These are phyloP conservation scores for Ichthyophthirius multifiliis DNA, from an alignment of 169 alveolate species.

Conservation along the genomic window DNA sequence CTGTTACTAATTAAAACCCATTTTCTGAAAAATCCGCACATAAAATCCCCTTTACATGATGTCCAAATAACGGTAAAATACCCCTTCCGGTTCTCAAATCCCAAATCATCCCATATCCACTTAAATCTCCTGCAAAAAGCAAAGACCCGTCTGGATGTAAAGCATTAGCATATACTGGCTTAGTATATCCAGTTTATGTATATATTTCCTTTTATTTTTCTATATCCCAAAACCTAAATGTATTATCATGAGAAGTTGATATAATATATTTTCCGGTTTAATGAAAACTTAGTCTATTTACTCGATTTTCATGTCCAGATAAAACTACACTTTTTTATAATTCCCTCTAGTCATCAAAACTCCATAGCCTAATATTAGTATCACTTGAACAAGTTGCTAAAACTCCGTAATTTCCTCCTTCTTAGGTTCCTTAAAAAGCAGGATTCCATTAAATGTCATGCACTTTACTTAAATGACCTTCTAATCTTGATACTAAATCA, in stretches of 20 bases:
- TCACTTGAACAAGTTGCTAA: constrained; percentile 78
- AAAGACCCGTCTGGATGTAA: constrained; percentile 91
- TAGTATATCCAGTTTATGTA: constrained; percentile 84
- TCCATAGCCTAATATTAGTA: constrained; percentile 71
- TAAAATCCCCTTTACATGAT: constrained; percentile 76
- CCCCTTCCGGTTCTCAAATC: constrained; percentile 88
- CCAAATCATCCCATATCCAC: constrained; percentile 87
- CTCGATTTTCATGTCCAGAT: constrained; percentile 78
- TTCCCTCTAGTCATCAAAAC: constrained; percentile 52
- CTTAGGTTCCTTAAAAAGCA: constrained; percentile 24
- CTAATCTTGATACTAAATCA: constrained; percentile 48
- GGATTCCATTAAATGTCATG: constrained; percentile 75
- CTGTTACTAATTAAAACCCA: constrained; percentile 82
- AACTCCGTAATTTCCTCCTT: constrained; percentile 53
- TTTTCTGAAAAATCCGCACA: constrained; percentile 61
- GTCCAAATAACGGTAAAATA: constrained; percentile 67
- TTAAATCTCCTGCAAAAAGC: constrained; percentile 85
- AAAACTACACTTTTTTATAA: constrained; percentile 49
- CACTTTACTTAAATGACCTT: constrained; percentile 76
- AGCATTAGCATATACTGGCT: constrained; percentile 79
- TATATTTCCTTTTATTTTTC: constrained; percentile 73
- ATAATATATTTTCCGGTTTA: constrained; percentile 69
- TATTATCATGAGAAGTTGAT: constrained; percentile 86
- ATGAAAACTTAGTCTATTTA: constrained; percentile 74
- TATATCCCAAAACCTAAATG: constrained; percentile 92